Evolutionary conservation across 441 rosid species (phyloP).

Genomic region (Populus hybrid): DNA sequence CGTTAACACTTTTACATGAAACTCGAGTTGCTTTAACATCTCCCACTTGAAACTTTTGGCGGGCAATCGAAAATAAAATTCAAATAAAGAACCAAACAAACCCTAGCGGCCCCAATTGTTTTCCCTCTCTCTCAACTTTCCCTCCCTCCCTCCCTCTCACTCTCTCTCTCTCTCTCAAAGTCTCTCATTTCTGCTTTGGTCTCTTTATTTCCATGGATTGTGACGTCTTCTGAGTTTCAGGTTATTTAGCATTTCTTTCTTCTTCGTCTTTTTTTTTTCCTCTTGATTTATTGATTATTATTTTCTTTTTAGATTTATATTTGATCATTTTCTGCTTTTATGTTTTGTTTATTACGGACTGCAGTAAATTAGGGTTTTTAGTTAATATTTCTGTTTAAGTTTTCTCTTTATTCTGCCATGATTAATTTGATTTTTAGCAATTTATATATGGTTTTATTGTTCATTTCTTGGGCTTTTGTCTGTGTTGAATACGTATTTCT

Average conservation of each 20-base stretch:
- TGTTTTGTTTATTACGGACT: neutral
- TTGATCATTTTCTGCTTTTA: neutral
- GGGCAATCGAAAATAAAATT: constrained; percentile 55
- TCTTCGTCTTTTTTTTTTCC: neutral
- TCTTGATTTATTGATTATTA: neutral
- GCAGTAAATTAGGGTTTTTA: neutral
- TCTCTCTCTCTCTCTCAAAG: constrained; percentile 15
- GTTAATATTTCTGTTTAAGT: neutral
- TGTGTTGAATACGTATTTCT: neutral
- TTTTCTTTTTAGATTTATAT: neutral
- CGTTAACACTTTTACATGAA: constrained; percentile 26
- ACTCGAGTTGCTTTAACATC: constrained; percentile 18
- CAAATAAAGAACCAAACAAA: constrained; percentile 53
- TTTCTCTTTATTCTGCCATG: neutral
- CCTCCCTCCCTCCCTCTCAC: constrained; percentile 12
- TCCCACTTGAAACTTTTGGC: constrained; percentile 57
- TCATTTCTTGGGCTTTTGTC: neutral
- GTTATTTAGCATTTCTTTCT: neutral
- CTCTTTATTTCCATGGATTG: constrained; percentile 7
- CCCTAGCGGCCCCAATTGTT: constrained; percentile 53
- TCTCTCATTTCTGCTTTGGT: neutral
- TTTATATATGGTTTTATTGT: neutral
- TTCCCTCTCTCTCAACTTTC: constrained; percentile 28
- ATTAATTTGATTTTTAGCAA: neutral
- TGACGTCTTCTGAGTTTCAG: constrained; percentile 4